Percentiles rank a stretch among this genome's conserved stretches.
Conservation (phyloP, 331 rosid genomes). For the Quercus tomentella region DNA sequence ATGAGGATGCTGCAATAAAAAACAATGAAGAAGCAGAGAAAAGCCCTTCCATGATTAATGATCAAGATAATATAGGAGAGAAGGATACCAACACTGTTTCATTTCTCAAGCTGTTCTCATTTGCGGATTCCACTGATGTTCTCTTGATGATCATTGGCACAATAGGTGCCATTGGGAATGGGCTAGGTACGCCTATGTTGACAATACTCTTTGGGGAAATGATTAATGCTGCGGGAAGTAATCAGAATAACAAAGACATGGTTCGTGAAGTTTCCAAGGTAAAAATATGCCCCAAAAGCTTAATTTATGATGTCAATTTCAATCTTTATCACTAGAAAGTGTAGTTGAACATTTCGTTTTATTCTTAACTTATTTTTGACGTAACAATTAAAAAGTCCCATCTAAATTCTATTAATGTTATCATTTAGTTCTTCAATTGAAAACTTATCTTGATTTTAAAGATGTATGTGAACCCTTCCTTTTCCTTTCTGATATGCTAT, state of each 20-base stretch:
- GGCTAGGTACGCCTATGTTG: constrained; percentile 52
- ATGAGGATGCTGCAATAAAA: constrained; percentile 32
- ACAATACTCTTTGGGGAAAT: constrained; percentile 52
- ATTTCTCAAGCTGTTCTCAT: constrained; percentile 54
- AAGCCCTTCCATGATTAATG: constrained; percentile 20
- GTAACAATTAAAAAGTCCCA: neutral
- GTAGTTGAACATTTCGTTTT: neutral
- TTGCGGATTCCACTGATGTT: constrained; percentile 56
- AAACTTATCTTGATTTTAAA: neutral
- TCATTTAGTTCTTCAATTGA: neutral
- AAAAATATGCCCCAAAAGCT: neutral
- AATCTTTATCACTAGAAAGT: neutral
- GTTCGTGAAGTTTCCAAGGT: constrained; percentile 53
- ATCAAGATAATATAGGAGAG: constrained; percentile 24
- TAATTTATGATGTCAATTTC: neutral
- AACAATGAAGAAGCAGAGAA: constrained; percentile 16
- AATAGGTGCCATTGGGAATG: constrained; percentile 59
- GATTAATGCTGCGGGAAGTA: constrained; percentile 41
- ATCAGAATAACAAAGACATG: constrained; percentile 6
- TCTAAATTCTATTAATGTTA: neutral
- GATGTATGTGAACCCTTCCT: neutral
- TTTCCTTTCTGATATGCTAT: neutral
- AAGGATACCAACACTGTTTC: constrained; percentile 36
- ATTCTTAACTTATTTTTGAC: neutral
- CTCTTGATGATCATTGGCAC: constrained; percentile 50